Evolutionary conservation across 495 filamentous ascomycete species (phyloP).

Genomic region (Xylaria palmicola): DNA sequence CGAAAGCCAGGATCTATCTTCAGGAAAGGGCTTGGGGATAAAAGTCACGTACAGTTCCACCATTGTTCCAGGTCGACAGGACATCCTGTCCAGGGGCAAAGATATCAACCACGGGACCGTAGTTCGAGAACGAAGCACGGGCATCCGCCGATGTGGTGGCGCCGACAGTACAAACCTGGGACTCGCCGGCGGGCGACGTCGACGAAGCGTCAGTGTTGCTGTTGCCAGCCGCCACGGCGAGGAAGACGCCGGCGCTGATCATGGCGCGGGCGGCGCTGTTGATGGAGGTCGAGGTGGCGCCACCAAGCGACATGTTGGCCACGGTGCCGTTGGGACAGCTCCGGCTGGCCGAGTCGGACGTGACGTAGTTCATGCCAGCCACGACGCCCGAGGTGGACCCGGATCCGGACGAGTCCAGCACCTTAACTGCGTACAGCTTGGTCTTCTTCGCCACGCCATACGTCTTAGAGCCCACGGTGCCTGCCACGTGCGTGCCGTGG

Average conservation of each 20-base stretch:
- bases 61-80: slow-evolving; percentile 57
- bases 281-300: slow-evolving; percentile 50
- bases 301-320: slow-evolving; percentile 58
- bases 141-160: slow-evolving; percentile 48
- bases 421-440: slow-evolving; percentile 49
- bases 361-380: slow-evolving; percentile 50
- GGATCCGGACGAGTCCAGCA: slow-evolving; percentile 47
- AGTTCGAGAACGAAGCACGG: slow-evolving; percentile 63
- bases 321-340: slow-evolving; percentile 23
- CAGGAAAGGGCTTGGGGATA: too few relatives aligned
- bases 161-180: slow-evolving; percentile 60
- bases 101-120: slow-evolving; percentile 59
- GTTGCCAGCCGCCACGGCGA: slow-evolving; percentile 59
- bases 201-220: slow-evolving; percentile 44
- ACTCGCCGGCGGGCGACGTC: slow-evolving; percentile 57
- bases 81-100: slow-evolving; percentile 59
- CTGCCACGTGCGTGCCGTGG: slow-evolving; percentile 52
- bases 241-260: slow-evolving; percentile 50
- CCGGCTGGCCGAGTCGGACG: slow-evolving; percentile 27
- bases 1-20: neutral
- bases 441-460: slow-evolving; percentile 52
- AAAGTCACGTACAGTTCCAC: slow-evolving; percentile 43
- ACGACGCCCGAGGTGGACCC: slow-evolving; percentile 50
- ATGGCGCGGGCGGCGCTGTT: slow-evolving; percentile 53
- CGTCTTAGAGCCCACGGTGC: slow-evolving; percentile 48